phyloP scores from a whole-genome alignment of 768 basidiomycete species.

The Megacollybia marginata region DNA sequence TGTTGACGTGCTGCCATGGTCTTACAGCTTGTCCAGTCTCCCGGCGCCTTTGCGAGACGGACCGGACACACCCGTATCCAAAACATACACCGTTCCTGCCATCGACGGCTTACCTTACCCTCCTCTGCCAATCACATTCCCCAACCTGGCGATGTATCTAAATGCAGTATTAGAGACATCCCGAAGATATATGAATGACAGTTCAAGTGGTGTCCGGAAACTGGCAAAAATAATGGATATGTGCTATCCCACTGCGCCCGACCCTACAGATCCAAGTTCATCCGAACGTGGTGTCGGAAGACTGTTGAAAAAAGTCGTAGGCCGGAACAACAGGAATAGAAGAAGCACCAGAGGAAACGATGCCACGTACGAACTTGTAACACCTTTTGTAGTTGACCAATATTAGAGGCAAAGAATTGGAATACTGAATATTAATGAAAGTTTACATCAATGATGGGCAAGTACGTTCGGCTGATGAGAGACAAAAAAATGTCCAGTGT shows the following conservation, averaged over 20 bases:
- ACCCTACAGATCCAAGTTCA: conserved; percentile 17
- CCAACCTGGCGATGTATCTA: conserved; percentile 69
- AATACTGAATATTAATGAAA: too few relatives aligned
- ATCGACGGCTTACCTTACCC: conserved; percentile 56
- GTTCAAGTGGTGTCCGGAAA: conserved; percentile 53
- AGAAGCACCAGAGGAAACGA: conserved; percentile 56
- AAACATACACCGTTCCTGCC: conserved; percentile 64
- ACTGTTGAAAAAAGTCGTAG: conserved; percentile 58
- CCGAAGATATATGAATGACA: conserved; percentile 50
- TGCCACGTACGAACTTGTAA: conserved; percentile 76
- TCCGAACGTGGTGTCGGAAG: conserved; percentile 35
- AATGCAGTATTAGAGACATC: conserved; percentile 67
- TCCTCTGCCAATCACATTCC: conserved; percentile 66
- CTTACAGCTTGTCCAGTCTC: conserved; percentile 53
- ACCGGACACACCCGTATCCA: conserved; percentile 55
- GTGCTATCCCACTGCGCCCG: conserved; percentile 47
- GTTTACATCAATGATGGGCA: too few relatives aligned
- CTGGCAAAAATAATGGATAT: conserved; percentile 62
- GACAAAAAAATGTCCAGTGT: too few relatives aligned
- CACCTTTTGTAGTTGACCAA: conserved; percentile 73
- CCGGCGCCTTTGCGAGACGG: conserved; percentile 60
- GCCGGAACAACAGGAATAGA: conserved; percentile 32
- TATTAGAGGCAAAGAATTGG: conserved; percentile 21
- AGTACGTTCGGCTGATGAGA: too few relatives aligned
- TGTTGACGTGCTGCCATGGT: conserved; percentile 63